Conservation (phyloP, 192 early-diverging fungal genomes). For the Backusella mclennaniae region DNA sequence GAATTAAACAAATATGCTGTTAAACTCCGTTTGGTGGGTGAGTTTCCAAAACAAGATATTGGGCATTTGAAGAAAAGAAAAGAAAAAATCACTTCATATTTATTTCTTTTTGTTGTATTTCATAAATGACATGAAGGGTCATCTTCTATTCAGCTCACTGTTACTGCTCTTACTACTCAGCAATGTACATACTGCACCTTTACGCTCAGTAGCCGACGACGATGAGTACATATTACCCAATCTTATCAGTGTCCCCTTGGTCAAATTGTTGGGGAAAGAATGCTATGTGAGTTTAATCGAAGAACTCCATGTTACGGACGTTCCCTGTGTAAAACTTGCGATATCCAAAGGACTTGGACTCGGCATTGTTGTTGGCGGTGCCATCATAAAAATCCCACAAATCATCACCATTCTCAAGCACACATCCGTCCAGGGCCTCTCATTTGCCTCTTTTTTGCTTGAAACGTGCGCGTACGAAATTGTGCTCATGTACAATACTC, state of each 20-base stretch:
- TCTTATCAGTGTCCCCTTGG: slow-evolving; percentile 59
- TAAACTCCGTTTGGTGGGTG: too few species aligned
- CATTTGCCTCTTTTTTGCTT: slow-evolving; percentile 74
- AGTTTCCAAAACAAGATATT: too few species aligned
- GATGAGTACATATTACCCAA: slow-evolving; percentile 41
- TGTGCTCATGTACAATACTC: slow-evolving; percentile 81
- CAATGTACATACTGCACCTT: background rate
- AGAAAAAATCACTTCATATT: too few species aligned
- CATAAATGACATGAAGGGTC: background rate
- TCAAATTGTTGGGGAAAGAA: slow-evolving; percentile 73
- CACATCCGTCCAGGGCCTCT: slow-evolving; percentile 75
- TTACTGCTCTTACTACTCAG: background rate
- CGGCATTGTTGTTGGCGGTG: slow-evolving; percentile 87
- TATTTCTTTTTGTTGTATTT: too few species aligned
- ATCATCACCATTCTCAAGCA: slow-evolving; percentile 84
- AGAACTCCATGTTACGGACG: slow-evolving; percentile 61
- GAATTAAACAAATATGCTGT: too few species aligned
- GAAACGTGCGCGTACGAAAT: slow-evolving; percentile 85
- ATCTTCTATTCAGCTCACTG: background rate
- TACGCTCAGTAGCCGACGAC: background rate
- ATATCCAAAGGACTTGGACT: slow-evolving; percentile 89
- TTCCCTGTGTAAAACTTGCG: slow-evolving; percentile 76
- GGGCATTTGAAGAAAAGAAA: too few species aligned
- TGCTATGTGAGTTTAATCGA: slow-evolving; percentile 79
- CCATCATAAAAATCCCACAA: slow-evolving; percentile 94